A percentile compares a stretch with the other conserved stretches of the same genome.
These are phyloP conservation scores for Phialophora expanda DNA, from an alignment of 2,329 filamentous ascomycete genomes.

Conservation along the genomic window DNA sequence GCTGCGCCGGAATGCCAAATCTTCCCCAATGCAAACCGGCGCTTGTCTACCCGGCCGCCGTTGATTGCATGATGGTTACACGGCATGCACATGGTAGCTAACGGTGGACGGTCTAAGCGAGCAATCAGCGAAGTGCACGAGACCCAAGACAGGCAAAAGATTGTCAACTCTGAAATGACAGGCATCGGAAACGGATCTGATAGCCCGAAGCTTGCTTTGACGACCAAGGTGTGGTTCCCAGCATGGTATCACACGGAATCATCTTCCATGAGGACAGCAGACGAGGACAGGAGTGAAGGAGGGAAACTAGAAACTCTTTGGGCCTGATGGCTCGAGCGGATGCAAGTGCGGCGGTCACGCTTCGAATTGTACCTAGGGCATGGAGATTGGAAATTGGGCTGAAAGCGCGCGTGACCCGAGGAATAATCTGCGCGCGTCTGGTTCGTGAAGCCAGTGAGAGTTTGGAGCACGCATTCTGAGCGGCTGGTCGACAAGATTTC, in stretches of 20 bases:
- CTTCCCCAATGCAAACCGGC: not conserved
- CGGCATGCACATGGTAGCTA: constrained; percentile 4
- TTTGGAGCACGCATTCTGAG: constrained; percentile 1
- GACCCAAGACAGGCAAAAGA: constrained; percentile 22
- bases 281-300: not conserved
- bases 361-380: not conserved
- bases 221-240: constrained; percentile 8
- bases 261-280: constrained; percentile 1
- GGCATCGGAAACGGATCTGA: constrained; percentile 13
- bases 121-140: constrained; percentile 5
- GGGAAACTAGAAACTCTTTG: not conserved
- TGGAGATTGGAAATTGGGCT: constrained; percentile 15
- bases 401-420: constrained; percentile 9
- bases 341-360: not conserved
- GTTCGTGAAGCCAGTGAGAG: not conserved
- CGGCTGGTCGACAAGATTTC: constrained; percentile 6
- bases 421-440: not conserved
- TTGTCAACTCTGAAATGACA: constrained; percentile 11
- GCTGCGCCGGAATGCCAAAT: not conserved
- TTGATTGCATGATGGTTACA: constrained; percentile 9
- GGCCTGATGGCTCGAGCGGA: not conserved
- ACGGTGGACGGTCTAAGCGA: not conserved
- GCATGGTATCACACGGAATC: constrained; percentile 7
- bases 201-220: constrained; percentile 22
- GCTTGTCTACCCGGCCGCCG: not conserved